Evolutionary conservation across 805 yeast species (phyloP).

Genomic region (Phaffomyces opuntiae): DNA sequence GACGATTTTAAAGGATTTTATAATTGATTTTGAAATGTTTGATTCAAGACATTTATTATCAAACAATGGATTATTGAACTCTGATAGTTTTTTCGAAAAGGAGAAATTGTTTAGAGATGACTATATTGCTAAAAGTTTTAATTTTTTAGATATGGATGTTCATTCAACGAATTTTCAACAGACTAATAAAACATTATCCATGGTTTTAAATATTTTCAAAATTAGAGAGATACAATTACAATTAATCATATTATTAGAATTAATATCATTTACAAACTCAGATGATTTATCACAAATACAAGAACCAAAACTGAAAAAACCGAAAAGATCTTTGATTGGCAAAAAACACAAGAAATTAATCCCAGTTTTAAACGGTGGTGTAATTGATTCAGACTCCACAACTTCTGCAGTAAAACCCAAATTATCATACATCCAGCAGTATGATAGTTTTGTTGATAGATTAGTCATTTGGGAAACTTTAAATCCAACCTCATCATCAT

Average conservation of each 20-base stretch:
- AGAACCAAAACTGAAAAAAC: conserved; percentile 4
- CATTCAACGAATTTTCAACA: conserved; percentile 18
- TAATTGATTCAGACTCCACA: conserved; percentile 22
- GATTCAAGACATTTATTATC: conserved; percentile 33
- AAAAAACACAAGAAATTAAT: conserved; percentile 18
- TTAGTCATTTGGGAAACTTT: conserved; percentile 48
- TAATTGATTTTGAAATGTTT: conserved; percentile 31
- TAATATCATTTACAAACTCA: conserved; percentile 28
- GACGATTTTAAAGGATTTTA: conserved; percentile 24
- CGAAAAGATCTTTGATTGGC: conserved; percentile 26
- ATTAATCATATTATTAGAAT: conserved; percentile 40
- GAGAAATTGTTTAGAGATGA: conserved; percentile 24
- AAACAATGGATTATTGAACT: conserved; percentile 25
- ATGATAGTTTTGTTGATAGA: conserved; percentile 44
- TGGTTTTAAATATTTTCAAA: conserved; percentile 35
- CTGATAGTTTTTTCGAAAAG: conserved; percentile 13
- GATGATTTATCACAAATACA: conserved; percentile 31
- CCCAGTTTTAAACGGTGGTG: conserved; percentile 35
- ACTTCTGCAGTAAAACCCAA: background rate
- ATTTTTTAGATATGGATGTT: conserved; percentile 21
- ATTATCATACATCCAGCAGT: conserved; percentile 23
- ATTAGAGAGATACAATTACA: conserved; percentile 53
- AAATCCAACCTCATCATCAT: conserved; percentile 6
- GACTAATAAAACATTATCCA: conserved; percentile 23
- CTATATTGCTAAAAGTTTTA: conserved; percentile 22